Evolutionary conservation across 2,329 filamentous ascomycete genomes (phyloP).

Genomic region (Penicillium sp.): DNA sequence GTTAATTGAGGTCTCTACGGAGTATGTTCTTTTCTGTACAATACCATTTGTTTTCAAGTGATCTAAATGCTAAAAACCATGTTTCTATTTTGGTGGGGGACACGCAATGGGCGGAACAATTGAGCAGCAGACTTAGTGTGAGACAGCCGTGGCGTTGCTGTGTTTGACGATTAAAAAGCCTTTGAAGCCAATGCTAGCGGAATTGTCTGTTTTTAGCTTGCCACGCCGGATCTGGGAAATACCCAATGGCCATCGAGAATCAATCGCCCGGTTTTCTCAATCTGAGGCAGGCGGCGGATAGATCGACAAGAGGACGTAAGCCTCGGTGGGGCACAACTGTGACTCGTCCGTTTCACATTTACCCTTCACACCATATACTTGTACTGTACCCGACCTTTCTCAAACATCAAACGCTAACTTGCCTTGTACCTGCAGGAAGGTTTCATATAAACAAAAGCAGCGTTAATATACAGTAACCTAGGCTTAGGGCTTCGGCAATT

Average conservation of each 20-base stretch:
- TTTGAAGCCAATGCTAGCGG: background rate
- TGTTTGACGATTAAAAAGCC: background rate
- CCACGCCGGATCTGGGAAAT: background rate
- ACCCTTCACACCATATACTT: background rate
- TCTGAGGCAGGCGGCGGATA: conserved; percentile 6
- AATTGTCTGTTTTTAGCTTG: background rate
- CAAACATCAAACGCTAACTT: background rate
- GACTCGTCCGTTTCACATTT: conserved; percentile 8
- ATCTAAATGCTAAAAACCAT: background rate
- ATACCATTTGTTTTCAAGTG: conserved; percentile 1
- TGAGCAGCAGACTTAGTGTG: conserved; percentile 6
- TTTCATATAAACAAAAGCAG: background rate
- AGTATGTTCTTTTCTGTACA: conserved; percentile 2
- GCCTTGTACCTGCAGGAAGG: background rate
- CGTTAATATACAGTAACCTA: background rate
- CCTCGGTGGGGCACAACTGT: conserved; percentile 3
- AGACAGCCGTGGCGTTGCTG: conserved; percentile 4
- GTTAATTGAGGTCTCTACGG: conserved; percentile 12
- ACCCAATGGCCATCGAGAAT: background rate
- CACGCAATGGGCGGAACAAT: conserved; percentile 5
- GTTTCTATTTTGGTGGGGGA: conserved; percentile 8
- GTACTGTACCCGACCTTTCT: too few species aligned
- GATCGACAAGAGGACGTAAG: conserved; percentile 18
- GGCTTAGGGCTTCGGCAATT: conserved; percentile 3
- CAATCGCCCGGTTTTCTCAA: conserved; percentile 1